Evolutionary conservation across 805 yeast genomes (phyloP).

Genomic region (Candida jianshihensis): DNA sequence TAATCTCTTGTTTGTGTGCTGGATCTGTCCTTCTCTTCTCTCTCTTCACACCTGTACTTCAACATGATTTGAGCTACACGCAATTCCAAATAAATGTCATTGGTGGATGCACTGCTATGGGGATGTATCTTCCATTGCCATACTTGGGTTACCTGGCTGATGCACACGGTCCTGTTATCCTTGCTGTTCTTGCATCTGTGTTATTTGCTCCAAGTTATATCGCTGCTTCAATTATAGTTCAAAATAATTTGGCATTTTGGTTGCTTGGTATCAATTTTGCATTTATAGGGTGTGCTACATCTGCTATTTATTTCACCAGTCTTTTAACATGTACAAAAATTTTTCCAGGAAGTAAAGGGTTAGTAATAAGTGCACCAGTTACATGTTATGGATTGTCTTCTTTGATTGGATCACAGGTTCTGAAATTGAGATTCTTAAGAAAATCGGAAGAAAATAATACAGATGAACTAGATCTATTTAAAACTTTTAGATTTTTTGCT

Average conservation of each 20-base stretch:
- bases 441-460: no score
- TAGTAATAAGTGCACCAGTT: constrained; percentile 85
- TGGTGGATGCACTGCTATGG: constrained; percentile 67
- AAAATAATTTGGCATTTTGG: constrained; percentile 23
- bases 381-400: constrained; percentile 83
- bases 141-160: constrained; percentile 77
- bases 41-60: constrained; percentile 67
- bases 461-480: constrained; percentile 36
- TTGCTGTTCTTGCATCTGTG: constrained; percentile 54
- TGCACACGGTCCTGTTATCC: constrained; percentile 71
- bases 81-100: constrained; percentile 68
- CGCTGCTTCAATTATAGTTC: constrained; percentile 34
- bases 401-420: constrained; percentile 60
- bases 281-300: constrained; percentile 64
- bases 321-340: constrained; percentile 78
- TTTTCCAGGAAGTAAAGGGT: constrained; percentile 67
- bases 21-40: constrained; percentile 84
- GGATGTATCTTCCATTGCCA: constrained; percentile 83
- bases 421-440: constrained; percentile 31
- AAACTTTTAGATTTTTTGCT: constrained; percentile 47
- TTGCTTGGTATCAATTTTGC: constrained; percentile 44
- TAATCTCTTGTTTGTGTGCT: constrained; percentile 62
- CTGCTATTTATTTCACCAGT: constrained; percentile 64
- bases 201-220: constrained; percentile 67
- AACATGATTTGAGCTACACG: constrained; percentile 46